Percentiles rank a stretch among this genome's conserved stretches.
phyloP scores from a whole-genome alignment of 148 eudicot genomes.

The Camellia sinensis region DNA sequence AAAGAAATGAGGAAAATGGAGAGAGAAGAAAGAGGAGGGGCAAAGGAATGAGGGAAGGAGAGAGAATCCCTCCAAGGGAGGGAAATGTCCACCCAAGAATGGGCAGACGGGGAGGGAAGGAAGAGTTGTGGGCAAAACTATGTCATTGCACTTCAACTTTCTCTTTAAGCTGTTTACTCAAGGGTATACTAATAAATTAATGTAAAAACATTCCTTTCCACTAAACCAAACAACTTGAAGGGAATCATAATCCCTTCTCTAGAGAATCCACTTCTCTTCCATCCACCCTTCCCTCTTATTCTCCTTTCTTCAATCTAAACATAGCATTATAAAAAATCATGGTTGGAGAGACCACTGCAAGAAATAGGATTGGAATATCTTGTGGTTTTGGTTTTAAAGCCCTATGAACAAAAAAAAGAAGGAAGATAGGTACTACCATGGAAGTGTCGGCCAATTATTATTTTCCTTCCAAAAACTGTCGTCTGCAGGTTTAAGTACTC shows the following conservation, averaged over 20 bases:
- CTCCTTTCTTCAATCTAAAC: background rate
- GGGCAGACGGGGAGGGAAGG: background rate
- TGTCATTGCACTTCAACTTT: background rate
- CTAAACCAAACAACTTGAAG: background rate
- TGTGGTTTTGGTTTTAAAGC: background rate
- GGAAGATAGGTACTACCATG: background rate
- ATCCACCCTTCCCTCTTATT: background rate
- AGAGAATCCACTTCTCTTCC: background rate
- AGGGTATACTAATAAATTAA: background rate
- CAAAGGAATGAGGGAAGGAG: background rate
- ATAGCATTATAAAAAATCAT: background rate
- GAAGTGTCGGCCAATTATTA: background rate
- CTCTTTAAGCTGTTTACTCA: background rate
- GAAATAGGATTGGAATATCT: background rate
- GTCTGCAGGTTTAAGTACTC: background rate
- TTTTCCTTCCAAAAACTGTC: background rate
- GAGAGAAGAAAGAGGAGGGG: background rate
- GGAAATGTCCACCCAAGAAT: background rate
- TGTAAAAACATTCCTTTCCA: background rate
- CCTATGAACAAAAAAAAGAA: background rate
- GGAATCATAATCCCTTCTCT: background rate
- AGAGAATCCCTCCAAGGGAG: background rate
- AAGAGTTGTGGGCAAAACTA: background rate
- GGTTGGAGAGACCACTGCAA: slow-evolving; percentile 1
- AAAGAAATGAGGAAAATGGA: background rate